Conservation (phyloP, 352 stramenopile species). For the Aphanomyces stellatus region DNA sequence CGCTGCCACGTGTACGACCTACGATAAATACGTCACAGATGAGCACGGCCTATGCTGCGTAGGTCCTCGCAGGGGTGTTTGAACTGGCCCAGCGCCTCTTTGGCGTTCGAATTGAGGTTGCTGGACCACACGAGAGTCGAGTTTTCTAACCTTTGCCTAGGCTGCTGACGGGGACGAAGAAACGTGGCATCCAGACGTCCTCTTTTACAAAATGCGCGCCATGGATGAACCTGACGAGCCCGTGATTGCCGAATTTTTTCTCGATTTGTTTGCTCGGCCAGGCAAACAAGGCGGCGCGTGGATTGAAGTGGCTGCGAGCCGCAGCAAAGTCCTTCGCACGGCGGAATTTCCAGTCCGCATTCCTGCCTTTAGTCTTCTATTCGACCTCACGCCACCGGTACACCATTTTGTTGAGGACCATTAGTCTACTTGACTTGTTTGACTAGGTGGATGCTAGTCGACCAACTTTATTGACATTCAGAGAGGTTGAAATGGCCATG, state of each 20-base stretch:
- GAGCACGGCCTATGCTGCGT: not conserved
- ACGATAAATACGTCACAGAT: too few species aligned
- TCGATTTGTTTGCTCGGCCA: slow-evolving; percentile 95
- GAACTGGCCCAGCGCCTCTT: slow-evolving; percentile 91
- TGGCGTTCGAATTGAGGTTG: slow-evolving; percentile 84
- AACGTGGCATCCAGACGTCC: not conserved
- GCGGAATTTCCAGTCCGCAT: not conserved
- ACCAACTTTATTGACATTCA: slow-evolving; percentile 98
- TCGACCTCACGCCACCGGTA: not conserved
- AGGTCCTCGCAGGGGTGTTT: slow-evolving; percentile 92
- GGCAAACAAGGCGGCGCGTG: slow-evolving; percentile 96
- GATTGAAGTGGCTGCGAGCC: slow-evolving; percentile 84
- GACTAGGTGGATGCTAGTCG: slow-evolving; percentile 80
- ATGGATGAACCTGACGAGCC: slow-evolving; percentile 25
- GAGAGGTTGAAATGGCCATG: slow-evolving; percentile 94
- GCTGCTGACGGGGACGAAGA: slow-evolving; percentile 57
- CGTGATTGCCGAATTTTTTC: slow-evolving; percentile 93
- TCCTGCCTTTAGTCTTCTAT: not conserved
- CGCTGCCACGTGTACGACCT: slow-evolving; percentile 61
- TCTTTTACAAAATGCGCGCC: not conserved
- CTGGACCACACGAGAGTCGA: too few species aligned
- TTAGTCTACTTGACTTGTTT: not conserved
- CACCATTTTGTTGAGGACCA: not conserved
- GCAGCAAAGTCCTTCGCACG: not conserved
- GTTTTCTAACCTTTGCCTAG: not conserved